Evolutionary conservation across 2,329 filamentous ascomycete species (phyloP).

Genomic region (Apiospora pterosperma): DNA sequence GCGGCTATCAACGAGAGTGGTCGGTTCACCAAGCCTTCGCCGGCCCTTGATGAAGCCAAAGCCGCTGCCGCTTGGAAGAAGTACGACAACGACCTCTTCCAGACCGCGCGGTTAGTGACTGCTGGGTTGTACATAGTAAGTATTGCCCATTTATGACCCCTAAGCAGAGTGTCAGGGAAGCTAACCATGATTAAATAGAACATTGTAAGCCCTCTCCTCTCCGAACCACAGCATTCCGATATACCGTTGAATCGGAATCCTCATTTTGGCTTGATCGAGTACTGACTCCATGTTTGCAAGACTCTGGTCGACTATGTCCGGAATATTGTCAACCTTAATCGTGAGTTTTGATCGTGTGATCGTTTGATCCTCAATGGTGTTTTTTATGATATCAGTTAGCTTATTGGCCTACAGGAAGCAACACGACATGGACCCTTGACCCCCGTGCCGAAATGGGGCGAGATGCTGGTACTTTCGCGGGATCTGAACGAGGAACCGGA

Average conservation of each 20-base stretch:
- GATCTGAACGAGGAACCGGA: constrained; percentile 68
- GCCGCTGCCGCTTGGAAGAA: constrained; percentile 57
- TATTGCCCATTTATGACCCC: constrained; percentile 57
- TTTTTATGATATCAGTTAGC: background rate
- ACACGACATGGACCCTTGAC: constrained; percentile 79
- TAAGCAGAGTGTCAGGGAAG: background rate
- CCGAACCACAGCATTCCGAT: background rate
- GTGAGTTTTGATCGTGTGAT: constrained; percentile 18
- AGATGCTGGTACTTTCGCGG: constrained; percentile 47
- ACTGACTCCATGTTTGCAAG: background rate
- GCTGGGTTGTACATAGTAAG: constrained; percentile 77
- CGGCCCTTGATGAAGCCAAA: constrained; percentile 36
- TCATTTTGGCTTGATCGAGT: background rate
- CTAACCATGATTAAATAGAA: background rate
- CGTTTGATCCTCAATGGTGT: too few relatives aligned
- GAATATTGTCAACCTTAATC: constrained; percentile 71
- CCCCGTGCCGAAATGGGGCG: constrained; percentile 67
- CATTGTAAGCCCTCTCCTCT: background rate
- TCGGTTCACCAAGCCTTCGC: constrained; percentile 65
- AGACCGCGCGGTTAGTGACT: constrained; percentile 72
- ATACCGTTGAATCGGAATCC: background rate
- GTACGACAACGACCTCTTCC: constrained; percentile 75
- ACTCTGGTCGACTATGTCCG: constrained; percentile 50
- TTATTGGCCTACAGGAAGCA: constrained; percentile 33
- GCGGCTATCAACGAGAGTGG: constrained; percentile 80